Conservation (phyloP, 768 basidiomycete genomes). For the Boletellus sp. region DNA sequence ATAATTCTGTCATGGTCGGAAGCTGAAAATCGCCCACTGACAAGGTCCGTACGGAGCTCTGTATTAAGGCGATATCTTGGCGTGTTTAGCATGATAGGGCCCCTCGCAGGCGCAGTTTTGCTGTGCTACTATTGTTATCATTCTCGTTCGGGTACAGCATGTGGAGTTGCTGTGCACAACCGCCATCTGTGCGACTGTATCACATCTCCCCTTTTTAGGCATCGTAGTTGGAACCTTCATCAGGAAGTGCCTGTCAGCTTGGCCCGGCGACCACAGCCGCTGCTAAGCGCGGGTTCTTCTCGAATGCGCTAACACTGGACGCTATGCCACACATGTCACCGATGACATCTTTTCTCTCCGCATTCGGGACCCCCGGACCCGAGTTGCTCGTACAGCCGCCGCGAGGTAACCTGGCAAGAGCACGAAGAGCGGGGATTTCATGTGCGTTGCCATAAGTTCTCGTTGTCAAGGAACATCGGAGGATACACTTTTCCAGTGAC, state of each 20-base stretch:
- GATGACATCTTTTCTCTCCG: not conserved
- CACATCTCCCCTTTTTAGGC: constrained; percentile 10
- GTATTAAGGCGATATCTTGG: constrained; percentile 7
- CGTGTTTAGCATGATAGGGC: not conserved
- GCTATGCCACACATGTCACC: not conserved
- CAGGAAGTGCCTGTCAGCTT: not conserved
- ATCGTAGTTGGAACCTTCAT: constrained; percentile 4
- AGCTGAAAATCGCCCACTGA: constrained; percentile 9
- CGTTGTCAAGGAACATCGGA: constrained; percentile 3
- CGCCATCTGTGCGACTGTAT: not conserved
- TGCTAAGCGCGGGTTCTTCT: not conserved
- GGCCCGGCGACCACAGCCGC: not conserved
- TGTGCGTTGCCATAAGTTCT: constrained; percentile 3
- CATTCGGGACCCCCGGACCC: not conserved
- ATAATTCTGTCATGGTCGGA: constrained; percentile 6
- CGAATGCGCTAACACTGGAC: not conserved
- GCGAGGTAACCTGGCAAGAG: not conserved
- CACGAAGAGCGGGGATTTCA: constrained; percentile 4
- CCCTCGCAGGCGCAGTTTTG: constrained; percentile 10
- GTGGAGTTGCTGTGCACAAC: constrained; percentile 8
- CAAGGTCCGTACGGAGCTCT: constrained; percentile 6
- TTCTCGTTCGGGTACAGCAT: constrained; percentile 3
- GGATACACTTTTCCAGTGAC: not conserved
- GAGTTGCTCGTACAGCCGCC: not conserved
- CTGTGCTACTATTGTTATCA: constrained; percentile 10